Evolutionary conservation across 805 yeast species (phyloP).

Genomic region (Jamesozyma jinghongensis): DNA sequence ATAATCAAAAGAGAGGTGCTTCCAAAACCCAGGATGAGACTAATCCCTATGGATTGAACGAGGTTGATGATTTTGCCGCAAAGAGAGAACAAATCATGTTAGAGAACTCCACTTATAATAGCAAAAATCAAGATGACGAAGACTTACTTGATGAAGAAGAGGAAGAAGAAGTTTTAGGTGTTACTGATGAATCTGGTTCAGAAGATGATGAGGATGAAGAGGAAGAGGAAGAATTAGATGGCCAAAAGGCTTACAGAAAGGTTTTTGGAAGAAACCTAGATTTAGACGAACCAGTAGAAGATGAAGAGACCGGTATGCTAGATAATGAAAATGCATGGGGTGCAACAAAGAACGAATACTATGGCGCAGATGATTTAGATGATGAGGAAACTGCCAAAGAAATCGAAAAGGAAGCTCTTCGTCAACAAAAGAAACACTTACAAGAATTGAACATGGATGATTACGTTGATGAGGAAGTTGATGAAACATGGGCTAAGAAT

Average conservation of each 20-base stretch:
- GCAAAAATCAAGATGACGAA: slow-evolving; percentile 39
- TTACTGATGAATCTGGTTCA: slow-evolving; percentile 17
- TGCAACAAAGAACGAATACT: slow-evolving; percentile 34
- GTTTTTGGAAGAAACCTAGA: slow-evolving; percentile 29
- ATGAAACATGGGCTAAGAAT: slow-evolving; percentile 61
- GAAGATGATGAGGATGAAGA: slow-evolving; percentile 25
- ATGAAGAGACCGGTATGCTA: slow-evolving; percentile 23
- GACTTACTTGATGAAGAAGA: slow-evolving; percentile 36
- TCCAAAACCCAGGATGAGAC: background rate
- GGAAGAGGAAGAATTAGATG: slow-evolving; percentile 29
- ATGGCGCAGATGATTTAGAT: slow-evolving; percentile 48
- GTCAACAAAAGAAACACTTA: slow-evolving; percentile 73
- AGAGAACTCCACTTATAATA: slow-evolving; percentile 44
- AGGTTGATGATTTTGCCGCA: slow-evolving; percentile 59
- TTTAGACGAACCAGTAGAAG: slow-evolving; percentile 18
- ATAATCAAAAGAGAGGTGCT: background rate
- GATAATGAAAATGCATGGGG: slow-evolving; percentile 42
- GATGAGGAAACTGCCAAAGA: slow-evolving; percentile 66
- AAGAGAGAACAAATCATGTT: slow-evolving; percentile 48
- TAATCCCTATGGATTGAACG: slow-evolving; percentile 45
- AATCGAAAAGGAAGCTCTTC: slow-evolving; percentile 80
- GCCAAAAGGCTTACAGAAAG: slow-evolving; percentile 32
- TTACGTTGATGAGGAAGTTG: slow-evolving; percentile 65
- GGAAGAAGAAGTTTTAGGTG: slow-evolving; percentile 43
- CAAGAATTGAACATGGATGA: slow-evolving; percentile 69